A percentile compares a stretch with the other conserved stretches of the same genome.
These are phyloP conservation scores for Lactarius deliciosus DNA, from an alignment of 768 basidiomycete genomes.

Conservation along the genomic window DNA sequence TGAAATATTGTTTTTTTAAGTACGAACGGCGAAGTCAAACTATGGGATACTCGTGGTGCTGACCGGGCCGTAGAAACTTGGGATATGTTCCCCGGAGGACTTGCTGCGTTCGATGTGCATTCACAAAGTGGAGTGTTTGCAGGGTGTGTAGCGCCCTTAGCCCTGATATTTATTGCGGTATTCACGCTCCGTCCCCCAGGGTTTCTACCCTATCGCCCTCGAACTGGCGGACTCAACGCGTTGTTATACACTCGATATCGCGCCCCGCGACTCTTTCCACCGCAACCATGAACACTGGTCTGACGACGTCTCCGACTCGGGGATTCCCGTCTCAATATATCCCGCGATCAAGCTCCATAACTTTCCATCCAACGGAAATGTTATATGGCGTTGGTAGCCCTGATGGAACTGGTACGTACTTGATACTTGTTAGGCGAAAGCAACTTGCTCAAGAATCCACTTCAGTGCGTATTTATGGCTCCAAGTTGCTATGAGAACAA, in stretches of 20 bases:
- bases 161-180: background rate
- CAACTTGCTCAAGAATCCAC: background rate
- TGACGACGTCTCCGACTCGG: slow-evolving; percentile 55
- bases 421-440: background rate
- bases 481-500: slow-evolving; percentile 25
- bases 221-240: slow-evolving; percentile 66
- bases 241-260: slow-evolving; percentile 58
- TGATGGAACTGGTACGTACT: slow-evolving; percentile 53
- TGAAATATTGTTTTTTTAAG: slow-evolving; percentile 42
- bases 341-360: slow-evolving; percentile 60
- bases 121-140: slow-evolving; percentile 80
- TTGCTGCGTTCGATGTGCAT: slow-evolving; percentile 88
- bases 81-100: slow-evolving; percentile 65
- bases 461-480: slow-evolving; percentile 29
- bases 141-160: slow-evolving; percentile 51
- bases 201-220: slow-evolving; percentile 55
- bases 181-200: slow-evolving; percentile 4
- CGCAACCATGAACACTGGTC: slow-evolving; percentile 53
- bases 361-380: slow-evolving; percentile 89
- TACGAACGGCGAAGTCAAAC: slow-evolving; percentile 82
- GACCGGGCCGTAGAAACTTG: slow-evolving; percentile 60
- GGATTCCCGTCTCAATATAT: slow-evolving; percentile 57
- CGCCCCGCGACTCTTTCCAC: slow-evolving; percentile 43
- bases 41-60: slow-evolving; percentile 83
- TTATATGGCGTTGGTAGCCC: slow-evolving; percentile 70